Evolutionary conservation across 805 yeast species (phyloP).

Genomic region (Metschnikowia amazonensis): DNA sequence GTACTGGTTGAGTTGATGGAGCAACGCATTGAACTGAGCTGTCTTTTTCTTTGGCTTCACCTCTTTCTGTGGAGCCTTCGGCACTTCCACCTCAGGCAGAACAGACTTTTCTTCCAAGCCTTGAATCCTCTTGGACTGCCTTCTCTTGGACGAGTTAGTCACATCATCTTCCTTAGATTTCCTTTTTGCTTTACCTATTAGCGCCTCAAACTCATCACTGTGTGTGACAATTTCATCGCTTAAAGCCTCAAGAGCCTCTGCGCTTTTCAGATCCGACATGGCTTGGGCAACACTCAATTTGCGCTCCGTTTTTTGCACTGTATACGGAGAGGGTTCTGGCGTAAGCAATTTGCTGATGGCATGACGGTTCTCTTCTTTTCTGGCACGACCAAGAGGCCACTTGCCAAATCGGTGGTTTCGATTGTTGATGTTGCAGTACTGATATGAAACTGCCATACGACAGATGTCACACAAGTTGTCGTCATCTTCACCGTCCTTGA

Average conservation of each 20-base stretch:
- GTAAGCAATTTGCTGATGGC: slow-evolving; percentile 30
- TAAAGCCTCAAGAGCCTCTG: slow-evolving; percentile 8
- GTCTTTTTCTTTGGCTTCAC: slow-evolving; percentile 9
- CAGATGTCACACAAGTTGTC: slow-evolving; percentile 49
- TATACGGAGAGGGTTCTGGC: slow-evolving; percentile 36
- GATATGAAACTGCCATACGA: slow-evolving; percentile 45
- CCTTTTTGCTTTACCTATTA: slow-evolving; percentile 15
- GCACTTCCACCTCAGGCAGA: slow-evolving; percentile 4
- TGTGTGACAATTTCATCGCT: slow-evolving; percentile 5
- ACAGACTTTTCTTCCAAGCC: slow-evolving; percentile 4
- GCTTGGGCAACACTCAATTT: slow-evolving; percentile 8
- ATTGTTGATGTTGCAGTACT: slow-evolving; percentile 42
- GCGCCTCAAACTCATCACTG: slow-evolving; percentile 16
- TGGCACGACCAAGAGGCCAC: slow-evolving; percentile 17
- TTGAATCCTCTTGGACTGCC: slow-evolving; percentile 9
- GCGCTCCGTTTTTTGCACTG: slow-evolving; percentile 10
- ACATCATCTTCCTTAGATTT: slow-evolving; percentile 10
- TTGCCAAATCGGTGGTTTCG: slow-evolving; percentile 19
- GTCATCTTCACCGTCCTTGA: slow-evolving; percentile 27
- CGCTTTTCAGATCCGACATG: slow-evolving; percentile 7
- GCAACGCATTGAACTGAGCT: slow-evolving; percentile 18
- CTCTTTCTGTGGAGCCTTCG: neutral
- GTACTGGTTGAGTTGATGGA: slow-evolving; percentile 25
- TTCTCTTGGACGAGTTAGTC: slow-evolving; percentile 1
- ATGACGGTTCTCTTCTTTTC: neutral